A percentile compares a stretch with the other conserved stretches of the same genome.
These are phyloP conservation scores for Aphanocladium album DNA, from an alignment of 2,329 filamentous ascomycete genomes.

Conservation along the genomic window DNA sequence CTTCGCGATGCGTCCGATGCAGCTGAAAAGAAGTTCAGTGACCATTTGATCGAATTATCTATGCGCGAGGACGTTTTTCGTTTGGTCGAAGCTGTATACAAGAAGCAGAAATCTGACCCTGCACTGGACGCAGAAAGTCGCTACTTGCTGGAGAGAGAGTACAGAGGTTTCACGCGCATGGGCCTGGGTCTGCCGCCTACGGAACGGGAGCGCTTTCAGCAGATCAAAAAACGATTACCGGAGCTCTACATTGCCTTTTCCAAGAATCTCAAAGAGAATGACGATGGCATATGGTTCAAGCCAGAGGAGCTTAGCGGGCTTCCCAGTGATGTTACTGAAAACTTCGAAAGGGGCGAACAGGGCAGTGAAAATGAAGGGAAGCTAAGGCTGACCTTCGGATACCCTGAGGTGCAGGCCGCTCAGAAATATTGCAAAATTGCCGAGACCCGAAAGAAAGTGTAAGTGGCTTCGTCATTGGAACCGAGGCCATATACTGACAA, in stretches of 20 bases:
- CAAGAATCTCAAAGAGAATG: constrained; percentile 71
- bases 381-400: constrained; percentile 67
- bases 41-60: constrained; percentile 64
- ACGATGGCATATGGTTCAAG: constrained; percentile 68
- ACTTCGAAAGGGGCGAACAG: constrained; percentile 58
- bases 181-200: constrained; percentile 63
- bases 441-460: not conserved
- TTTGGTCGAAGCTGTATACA: constrained; percentile 49
- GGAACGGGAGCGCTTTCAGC: constrained; percentile 66
- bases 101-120: constrained; percentile 33
- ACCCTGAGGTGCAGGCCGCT: constrained; percentile 67
- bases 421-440: constrained; percentile 48
- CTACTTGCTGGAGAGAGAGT: constrained; percentile 63
- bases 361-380: constrained; percentile 57
- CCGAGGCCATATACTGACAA: not conserved
- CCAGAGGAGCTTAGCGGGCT: constrained; percentile 63
- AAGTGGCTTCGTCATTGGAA: not conserved
- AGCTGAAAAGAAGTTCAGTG: constrained; percentile 65
- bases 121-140: constrained; percentile 59
- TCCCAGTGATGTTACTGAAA: constrained; percentile 57
- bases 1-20: constrained; percentile 66
- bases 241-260: constrained; percentile 66
- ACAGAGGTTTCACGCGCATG: constrained; percentile 66
- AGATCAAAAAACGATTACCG: constrained; percentile 69
- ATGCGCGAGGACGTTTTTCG: constrained; percentile 72